phyloP scores from a whole-genome alignment of 2,329 filamentous ascomycete genomes.

The Knufia petricola region DNA sequence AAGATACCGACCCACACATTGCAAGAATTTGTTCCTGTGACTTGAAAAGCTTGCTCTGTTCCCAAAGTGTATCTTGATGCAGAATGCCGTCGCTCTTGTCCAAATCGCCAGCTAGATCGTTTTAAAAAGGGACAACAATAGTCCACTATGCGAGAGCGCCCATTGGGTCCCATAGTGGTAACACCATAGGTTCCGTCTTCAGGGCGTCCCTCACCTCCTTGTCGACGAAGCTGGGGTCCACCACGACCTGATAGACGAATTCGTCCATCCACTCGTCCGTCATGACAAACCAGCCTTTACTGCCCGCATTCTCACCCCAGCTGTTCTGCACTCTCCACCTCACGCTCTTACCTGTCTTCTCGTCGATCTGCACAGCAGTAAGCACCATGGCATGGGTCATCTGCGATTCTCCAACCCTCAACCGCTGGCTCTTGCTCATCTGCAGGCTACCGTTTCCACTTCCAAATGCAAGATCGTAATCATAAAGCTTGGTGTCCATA shows the following conservation, averaged over 20 bases:
- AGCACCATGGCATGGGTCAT: constrained; percentile 95
- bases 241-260: constrained; percentile 78
- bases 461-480: constrained; percentile 70
- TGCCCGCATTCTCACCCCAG: constrained; percentile 62
- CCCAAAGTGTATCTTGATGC: no score
- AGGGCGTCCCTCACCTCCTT: constrained; percentile 61
- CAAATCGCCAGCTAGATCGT: no score
- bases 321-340: constrained; percentile 83
- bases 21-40: no score
- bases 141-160: constrained; percentile 63
- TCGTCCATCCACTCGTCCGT: constrained; percentile 69
- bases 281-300: constrained; percentile 85
- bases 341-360: constrained; percentile 44
- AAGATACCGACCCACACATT: no score
- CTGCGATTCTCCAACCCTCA: constrained; percentile 62
- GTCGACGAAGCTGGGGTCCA: constrained; percentile 60
- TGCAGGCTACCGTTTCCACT: constrained; percentile 53
- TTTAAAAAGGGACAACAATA: no score
- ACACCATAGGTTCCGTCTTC: constrained; percentile 57
- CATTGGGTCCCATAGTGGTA: constrained; percentile 76
- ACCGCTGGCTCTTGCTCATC: constrained; percentile 64
- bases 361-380: constrained; percentile 70
- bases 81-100: no score
- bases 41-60: no score
- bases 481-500: constrained; percentile 68